phyloP scores from a whole-genome alignment of 129 eudicot species.

The Flaveria brownii region DNA sequence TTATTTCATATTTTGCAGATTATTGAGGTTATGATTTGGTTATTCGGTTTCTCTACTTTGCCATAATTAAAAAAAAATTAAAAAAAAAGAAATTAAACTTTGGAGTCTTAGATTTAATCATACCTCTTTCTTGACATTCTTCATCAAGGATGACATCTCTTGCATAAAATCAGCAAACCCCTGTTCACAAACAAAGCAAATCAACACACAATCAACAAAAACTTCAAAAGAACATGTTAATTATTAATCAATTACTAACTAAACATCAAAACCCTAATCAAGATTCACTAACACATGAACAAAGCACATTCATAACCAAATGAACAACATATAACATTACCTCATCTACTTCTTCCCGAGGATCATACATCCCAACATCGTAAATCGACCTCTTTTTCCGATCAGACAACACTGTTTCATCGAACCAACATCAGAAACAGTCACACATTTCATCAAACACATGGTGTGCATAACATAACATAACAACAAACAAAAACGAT shows the following conservation, averaged over 20 bases:
- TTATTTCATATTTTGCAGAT: no score
- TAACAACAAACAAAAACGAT: background rate
- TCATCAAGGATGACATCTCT: slow-evolving; percentile 76
- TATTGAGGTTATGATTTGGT: no score
- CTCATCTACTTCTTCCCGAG: slow-evolving; percentile 72
- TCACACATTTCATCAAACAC: background rate
- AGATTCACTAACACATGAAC: background rate
- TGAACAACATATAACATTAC: slow-evolving; percentile 35
- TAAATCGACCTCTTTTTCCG: slow-evolving; percentile 59
- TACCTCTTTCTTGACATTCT: slow-evolving; percentile 75
- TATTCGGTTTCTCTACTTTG: no score
- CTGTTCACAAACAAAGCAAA: slow-evolving; percentile 28
- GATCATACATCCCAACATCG: slow-evolving; percentile 74
- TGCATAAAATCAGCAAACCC: slow-evolving; percentile 80
- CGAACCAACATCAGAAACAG: slow-evolving; percentile 18
- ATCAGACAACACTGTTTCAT: slow-evolving; percentile 73
- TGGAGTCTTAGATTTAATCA: no score
- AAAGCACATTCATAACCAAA: background rate
- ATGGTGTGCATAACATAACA: background rate
- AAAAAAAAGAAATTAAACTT: no score
- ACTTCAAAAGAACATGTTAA: background rate
- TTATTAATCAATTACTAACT: background rate
- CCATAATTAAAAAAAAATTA: no score
- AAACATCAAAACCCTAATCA: slow-evolving; percentile 5
- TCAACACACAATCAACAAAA: background rate